Evolutionary conservation across 2,329 filamentous ascomycete genomes (phyloP), one percentile per base, ranked within the genome.

Genomic region (Emericellopsis atlantica): DNA sequence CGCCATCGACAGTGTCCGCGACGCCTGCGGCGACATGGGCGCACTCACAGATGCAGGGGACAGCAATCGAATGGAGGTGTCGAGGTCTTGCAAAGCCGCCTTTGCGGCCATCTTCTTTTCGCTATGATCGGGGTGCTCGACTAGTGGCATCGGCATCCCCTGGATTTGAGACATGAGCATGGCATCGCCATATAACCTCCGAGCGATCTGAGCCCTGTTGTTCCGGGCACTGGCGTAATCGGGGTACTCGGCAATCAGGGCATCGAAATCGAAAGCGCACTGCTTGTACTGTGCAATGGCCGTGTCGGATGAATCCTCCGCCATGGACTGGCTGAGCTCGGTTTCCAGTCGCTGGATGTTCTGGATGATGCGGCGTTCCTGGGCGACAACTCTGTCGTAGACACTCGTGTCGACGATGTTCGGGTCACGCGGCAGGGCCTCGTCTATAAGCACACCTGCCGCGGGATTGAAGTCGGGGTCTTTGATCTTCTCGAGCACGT

Each of bases 201-300:
- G 64, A 24, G 72, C 50, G 8, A 80, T 69, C 56, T 89, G 84
- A 3, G 80, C 84, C 39, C 83, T 71, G 58, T 90, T 89, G 55
- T 87, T 83, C 43, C 76, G 72, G 6, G 78, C 81, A 46, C 80
- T 84, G 18, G 83, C 81, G 57, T 89, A 89, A 26, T 63, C 58
- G 4, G 83, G 80, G 40, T 76, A 55, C 21, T 71, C 58, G 3
- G 62, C 51, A 33, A 87, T 72, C 26, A 87, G 64, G 2, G 58
- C 53, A 24, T 69, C 66, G 5, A 89, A 62, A 6, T 63, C 57
- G 9, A 56, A 54, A 15, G 79, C 56, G 40, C 67, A 68, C 31
- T 58, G 45, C 22, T 57, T 61, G 49, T 78, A 80, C 32, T 62
- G 62, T 2, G 59, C 51, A 24, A 66, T 50, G 4, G 67, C 59